Conservation (phyloP, 352 stramenopile genomes). For the Pythium insidiosum region DNA sequence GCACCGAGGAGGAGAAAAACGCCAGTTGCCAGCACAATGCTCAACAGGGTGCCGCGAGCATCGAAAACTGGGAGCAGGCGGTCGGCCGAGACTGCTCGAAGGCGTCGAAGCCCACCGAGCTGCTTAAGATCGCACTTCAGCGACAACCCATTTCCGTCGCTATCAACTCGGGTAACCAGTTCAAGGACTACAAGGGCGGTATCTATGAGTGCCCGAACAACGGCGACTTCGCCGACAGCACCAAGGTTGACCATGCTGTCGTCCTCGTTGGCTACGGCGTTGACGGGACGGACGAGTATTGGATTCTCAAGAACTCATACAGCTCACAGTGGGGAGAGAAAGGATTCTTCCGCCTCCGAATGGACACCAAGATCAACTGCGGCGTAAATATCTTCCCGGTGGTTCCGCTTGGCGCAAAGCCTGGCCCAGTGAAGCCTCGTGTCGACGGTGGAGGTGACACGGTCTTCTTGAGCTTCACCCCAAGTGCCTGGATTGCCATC, state of each 20-base stretch:
- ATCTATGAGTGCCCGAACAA: conserved; percentile 69
- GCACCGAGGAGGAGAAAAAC: conserved; percentile 18
- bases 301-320: conserved; percentile 85
- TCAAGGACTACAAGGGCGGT: conserved; percentile 77
- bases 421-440: conserved; percentile 26
- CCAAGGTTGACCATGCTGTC: conserved; percentile 62
- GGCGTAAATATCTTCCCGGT: conserved; percentile 70
- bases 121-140: conserved; percentile 65
- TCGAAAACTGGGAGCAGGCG: conserved; percentile 57
- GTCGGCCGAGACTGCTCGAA: conserved; percentile 47
- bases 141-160: conserved; percentile 68
- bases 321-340: conserved; percentile 58
- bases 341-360: conserved; percentile 51
- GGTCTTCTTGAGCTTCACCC: conserved; percentile 24
- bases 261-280: conserved; percentile 66
- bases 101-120: conserved; percentile 36
- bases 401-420: conserved; percentile 43
- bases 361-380: conserved; percentile 73
- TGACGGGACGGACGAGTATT: conserved; percentile 41
- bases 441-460: conserved; percentile 44
- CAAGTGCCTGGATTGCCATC: conserved; percentile 22
- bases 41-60: conserved; percentile 42
- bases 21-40: conserved; percentile 31
- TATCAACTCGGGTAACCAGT: conserved; percentile 65
- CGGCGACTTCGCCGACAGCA: conserved; percentile 49